Conservation (phyloP, 23 red algal species). For the Cyanidioschyzon merolae region DNA sequence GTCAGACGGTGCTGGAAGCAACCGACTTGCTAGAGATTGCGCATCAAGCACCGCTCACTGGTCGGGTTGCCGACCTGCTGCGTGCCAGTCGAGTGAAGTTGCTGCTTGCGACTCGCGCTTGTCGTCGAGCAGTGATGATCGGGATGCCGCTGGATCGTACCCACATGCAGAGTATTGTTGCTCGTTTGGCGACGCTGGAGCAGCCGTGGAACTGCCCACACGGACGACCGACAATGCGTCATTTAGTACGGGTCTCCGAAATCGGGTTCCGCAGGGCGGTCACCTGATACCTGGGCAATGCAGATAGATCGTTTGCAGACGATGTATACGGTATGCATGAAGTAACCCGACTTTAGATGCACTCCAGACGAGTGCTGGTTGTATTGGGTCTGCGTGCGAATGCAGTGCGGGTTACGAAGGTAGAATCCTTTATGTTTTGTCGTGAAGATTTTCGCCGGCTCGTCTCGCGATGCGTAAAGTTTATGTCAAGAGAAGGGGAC, state of each 20-base stretch:
- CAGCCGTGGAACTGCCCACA: constrained; percentile 97
- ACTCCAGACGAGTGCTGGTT: too few species aligned
- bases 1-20: constrained; percentile 44
- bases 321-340: too few species aligned
- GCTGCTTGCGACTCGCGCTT: constrained; percentile 70
- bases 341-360: too few species aligned
- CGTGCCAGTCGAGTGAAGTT: constrained; percentile 34
- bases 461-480: too few species aligned
- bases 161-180: constrained; percentile 48
- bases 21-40: constrained; percentile 64
- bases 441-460: too few species aligned
- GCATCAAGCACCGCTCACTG: not conserved
- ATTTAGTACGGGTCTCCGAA: constrained; percentile 30
- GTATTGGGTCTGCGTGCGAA: too few species aligned
- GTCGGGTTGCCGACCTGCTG: not conserved
- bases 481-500: too few species aligned
- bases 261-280: too few species aligned
- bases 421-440: too few species aligned
- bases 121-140: constrained; percentile 90
- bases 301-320: too few species aligned
- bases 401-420: too few species aligned
- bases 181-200: constrained; percentile 37
- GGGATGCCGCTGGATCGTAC: constrained; percentile 36
- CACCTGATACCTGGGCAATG: too few species aligned
- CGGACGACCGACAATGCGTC: constrained; percentile 89